These are phyloP conservation scores for Fusarium sp. DNA, from an alignment of 2,329 filamentous ascomycete genomes.

Conservation along the genomic window DNA sequence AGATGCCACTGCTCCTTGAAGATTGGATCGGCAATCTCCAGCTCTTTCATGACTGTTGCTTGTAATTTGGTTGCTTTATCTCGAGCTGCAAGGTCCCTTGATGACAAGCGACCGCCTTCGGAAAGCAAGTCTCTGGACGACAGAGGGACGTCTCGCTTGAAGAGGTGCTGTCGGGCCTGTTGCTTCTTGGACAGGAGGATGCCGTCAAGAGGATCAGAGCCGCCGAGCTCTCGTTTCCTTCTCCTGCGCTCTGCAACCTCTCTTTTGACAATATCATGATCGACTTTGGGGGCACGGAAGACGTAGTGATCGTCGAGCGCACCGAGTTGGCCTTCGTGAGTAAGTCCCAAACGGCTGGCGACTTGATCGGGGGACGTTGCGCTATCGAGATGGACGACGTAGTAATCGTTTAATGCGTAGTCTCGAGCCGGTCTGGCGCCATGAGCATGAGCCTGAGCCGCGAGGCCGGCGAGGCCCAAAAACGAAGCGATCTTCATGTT, in stretches of 20 bases:
- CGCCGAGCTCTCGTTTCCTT: constrained; percentile 67
- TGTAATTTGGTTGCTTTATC: constrained; percentile 64
- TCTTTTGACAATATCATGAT: constrained; percentile 66
- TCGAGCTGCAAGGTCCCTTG: constrained; percentile 23
- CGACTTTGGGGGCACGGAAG: constrained; percentile 76
- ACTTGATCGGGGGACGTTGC: constrained; percentile 72
- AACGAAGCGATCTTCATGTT: constrained; percentile 63
- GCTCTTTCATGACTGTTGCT: constrained; percentile 65
- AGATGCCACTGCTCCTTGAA: constrained; percentile 97
- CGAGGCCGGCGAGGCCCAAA: constrained; percentile 63
- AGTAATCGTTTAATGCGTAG: constrained; percentile 87
- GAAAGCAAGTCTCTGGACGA: constrained; percentile 46
- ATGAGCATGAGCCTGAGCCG: constrained; percentile 54
- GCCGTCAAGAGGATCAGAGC: constrained; percentile 71
- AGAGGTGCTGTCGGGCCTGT: constrained; percentile 58
- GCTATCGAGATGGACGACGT: constrained; percentile 83
- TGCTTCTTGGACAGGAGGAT: constrained; percentile 85
- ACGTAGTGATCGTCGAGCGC: constrained; percentile 83
- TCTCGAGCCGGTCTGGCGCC: constrained; percentile 67
- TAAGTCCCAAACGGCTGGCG: constrained; percentile 76
- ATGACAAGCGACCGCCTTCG: not conserved
- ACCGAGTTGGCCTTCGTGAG: constrained; percentile 82
- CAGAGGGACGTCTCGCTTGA: constrained; percentile 61
- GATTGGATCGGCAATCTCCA: constrained; percentile 89
- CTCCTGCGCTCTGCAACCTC: constrained; percentile 64